Evolutionary conservation across 306 rosid species (phyloP), one percentile per base, ranked within the genome.

Genomic region (Begonia fuchsioides): DNA sequence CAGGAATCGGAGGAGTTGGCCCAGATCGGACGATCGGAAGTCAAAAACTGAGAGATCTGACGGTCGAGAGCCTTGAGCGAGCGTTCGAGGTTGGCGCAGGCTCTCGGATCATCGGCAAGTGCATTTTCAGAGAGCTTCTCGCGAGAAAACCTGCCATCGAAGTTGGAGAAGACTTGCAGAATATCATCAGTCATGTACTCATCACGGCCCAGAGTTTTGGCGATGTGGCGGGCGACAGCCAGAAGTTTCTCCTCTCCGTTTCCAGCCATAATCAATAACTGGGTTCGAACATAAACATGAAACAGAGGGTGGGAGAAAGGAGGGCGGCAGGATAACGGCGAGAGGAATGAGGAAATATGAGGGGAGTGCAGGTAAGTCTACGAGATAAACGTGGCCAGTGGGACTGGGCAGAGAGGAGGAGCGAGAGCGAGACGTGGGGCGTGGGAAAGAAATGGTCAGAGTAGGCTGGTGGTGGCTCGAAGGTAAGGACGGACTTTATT

Each of bases 171-270:
- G 17, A 90, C 85, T 64, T 90, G 93, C 10, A 90, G 64, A 20
- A 90, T 85, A 70, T 90, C 98, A 64, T 82, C 94, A 1, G 92
- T 83, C 94, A 82, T 90, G 49, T 68, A 65, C 48, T 57, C 80
- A 62, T 90, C 77, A 45, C 64, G 74, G 18, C 94, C 98, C 15
- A 90, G 72, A 6, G 98, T 85, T 56, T 82, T 90, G 12, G 98
- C 98, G 51, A 90, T 81, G 83, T 90, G 98, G 40, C 98, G 81
- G 59, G 93, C 98, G 58, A 90, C 66, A 15, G 95, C 95, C 10
- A 90, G 53, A 51, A 79, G 57, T 53, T 90, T 90, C 79, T 85
- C 96, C 65, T 90, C 98, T 5, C 98, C 98, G 67, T 80, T 90
- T 61, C 81, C 95, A 14, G 82, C 85, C 96, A 90, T 90, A 4